Conservation (phyloP, 805 yeast species). For the Kazachstania africana region DNA sequence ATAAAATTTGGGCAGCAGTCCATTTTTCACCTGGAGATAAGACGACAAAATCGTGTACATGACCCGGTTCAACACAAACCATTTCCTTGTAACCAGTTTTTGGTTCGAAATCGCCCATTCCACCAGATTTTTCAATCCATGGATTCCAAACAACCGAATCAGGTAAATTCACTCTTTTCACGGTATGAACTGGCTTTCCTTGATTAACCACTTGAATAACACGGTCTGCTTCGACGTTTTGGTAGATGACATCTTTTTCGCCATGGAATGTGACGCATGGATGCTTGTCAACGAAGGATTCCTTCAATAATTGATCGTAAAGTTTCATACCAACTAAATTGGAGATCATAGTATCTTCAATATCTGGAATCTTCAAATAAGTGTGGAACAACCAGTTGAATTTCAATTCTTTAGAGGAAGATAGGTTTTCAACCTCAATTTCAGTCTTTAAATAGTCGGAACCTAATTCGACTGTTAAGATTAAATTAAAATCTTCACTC, state of each 20-base stretch:
- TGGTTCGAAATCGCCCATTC: slow-evolving; percentile 84
- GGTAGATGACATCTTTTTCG: slow-evolving; percentile 81
- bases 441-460: slow-evolving; percentile 49
- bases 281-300: slow-evolving; percentile 54
- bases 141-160: slow-evolving; percentile 95
- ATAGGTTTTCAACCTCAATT: slow-evolving; percentile 68
- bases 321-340: slow-evolving; percentile 66
- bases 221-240: slow-evolving; percentile 42
- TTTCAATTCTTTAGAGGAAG: slow-evolving; percentile 42
- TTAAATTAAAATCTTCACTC: slow-evolving; percentile 61
- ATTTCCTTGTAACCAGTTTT: slow-evolving; percentile 71
- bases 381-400: slow-evolving; percentile 96
- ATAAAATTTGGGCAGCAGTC: slow-evolving; percentile 54
- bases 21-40: slow-evolving; percentile 66
- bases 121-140: slow-evolving; percentile 72
- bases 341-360: slow-evolving; percentile 64
- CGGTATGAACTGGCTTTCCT: slow-evolving; percentile 59
- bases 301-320: slow-evolving; percentile 63
- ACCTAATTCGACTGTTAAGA: slow-evolving; percentile 54
- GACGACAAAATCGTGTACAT: slow-evolving; percentile 55
- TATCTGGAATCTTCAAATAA: slow-evolving; percentile 63
- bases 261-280: slow-evolving; percentile 62
- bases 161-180: slow-evolving; percentile 50
- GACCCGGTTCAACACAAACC: slow-evolving; percentile 94
- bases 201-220: slow-evolving; percentile 55